Evolutionary conservation across 1,284 basidiomycete species (phyloP).

Genomic region (Puccinia novopanici): DNA sequence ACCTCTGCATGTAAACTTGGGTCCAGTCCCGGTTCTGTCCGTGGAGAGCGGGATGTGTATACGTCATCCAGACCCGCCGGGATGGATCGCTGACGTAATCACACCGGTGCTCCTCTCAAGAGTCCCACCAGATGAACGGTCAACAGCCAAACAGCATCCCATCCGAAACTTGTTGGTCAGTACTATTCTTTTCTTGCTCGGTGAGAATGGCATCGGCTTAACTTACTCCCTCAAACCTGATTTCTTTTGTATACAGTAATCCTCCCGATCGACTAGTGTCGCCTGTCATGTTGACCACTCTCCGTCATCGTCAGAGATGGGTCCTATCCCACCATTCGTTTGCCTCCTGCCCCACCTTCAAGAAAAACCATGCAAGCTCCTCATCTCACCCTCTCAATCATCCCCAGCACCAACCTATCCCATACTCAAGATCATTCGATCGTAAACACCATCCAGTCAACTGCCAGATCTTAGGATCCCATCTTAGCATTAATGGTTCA

Average conservation of each 20-base stretch:
- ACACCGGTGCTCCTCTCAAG: no score
- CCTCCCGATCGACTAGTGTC: neutral
- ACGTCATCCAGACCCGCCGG: no score
- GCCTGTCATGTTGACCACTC: conserved; percentile 35
- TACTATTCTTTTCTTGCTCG: no score
- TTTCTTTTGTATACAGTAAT: neutral
- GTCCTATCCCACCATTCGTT: conserved; percentile 1
- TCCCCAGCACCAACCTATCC: neutral
- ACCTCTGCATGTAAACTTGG: no score
- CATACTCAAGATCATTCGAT: neutral
- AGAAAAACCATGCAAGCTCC: neutral
- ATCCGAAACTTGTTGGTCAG: no score
- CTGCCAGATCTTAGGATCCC: neutral
- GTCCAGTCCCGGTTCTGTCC: no score
- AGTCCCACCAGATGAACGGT: no score
- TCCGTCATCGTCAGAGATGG: conserved; percentile 19
- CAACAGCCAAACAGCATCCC: no score
- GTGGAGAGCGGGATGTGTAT: no score
- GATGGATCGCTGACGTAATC: no score
- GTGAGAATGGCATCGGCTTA: no score
- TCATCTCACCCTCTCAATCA: neutral
- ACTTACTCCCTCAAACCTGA: neutral
- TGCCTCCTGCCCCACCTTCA: neutral
- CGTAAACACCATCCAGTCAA: neutral
- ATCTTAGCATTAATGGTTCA: neutral